These are phyloP conservation scores for Barnettozyma siamensis DNA, from an alignment of 805 yeast genomes.

Conservation along the genomic window DNA sequence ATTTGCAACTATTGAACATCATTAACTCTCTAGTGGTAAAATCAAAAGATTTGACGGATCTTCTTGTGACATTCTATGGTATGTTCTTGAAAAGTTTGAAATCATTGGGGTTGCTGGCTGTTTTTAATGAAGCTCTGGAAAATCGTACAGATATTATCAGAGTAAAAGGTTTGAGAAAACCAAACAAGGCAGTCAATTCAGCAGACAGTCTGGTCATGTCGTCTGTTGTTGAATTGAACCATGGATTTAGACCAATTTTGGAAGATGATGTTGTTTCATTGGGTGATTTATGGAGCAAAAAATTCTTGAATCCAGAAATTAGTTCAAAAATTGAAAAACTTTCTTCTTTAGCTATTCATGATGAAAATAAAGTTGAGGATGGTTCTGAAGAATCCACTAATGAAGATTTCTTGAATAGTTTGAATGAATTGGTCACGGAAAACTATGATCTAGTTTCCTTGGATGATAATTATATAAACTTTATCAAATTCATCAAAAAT, in stretches of 20 bases:
- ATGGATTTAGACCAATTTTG: slow-evolving; percentile 33
- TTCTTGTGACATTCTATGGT: slow-evolving; percentile 25
- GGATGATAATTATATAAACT: slow-evolving; percentile 22
- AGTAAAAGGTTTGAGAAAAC: slow-evolving; percentile 69
- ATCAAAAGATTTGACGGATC: slow-evolving; percentile 38
- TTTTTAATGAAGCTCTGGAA: slow-evolving; percentile 25
- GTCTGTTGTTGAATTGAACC: slow-evolving; percentile 29
- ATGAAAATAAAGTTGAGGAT: neutral
- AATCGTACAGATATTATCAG: slow-evolving; percentile 49
- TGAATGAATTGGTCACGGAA: slow-evolving; percentile 15
- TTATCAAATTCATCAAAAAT: slow-evolving; percentile 21
- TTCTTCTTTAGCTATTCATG: neutral
- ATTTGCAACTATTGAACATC: slow-evolving; percentile 28
- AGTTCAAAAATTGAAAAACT: slow-evolving; percentile 2
- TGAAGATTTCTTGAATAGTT: slow-evolving; percentile 13
- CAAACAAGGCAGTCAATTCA: slow-evolving; percentile 10
- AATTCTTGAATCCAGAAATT: slow-evolving; percentile 1
- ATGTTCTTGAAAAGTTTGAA: slow-evolving; percentile 19
- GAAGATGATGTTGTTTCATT: slow-evolving; percentile 31
- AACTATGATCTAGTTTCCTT: slow-evolving; percentile 21
- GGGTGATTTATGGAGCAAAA: slow-evolving; percentile 43
- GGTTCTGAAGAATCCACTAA: slow-evolving; percentile 4
- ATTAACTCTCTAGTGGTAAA: slow-evolving; percentile 28
- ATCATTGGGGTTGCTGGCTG: slow-evolving; percentile 63
- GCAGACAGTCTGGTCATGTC: slow-evolving; percentile 27